Conservation (phyloP, 2,329 filamentous ascomycete species). For the Coniochaeta pulveracea region DNA sequence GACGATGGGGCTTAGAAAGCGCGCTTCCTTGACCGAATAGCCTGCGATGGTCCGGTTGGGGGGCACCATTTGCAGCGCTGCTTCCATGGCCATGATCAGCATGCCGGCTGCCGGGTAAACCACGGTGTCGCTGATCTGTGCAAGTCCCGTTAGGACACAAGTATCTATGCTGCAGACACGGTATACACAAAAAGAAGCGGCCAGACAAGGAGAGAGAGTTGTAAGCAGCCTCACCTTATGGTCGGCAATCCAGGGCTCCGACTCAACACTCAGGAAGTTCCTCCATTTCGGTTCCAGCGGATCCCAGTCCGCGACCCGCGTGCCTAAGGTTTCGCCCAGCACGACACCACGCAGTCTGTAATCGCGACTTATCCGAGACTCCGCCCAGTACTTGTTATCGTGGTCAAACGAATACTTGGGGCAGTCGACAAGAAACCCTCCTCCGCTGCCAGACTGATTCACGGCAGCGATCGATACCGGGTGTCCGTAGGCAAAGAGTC, state of each 20-base stretch:
- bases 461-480: conserved; percentile 12
- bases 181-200: neutral
- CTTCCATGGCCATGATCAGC: conserved; percentile 26
- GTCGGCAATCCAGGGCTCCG: conserved; percentile 33
- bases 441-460: conserved; percentile 9
- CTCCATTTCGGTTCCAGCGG: conserved; percentile 27
- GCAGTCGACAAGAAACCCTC: conserved; percentile 17
- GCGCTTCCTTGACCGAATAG: conserved; percentile 17
- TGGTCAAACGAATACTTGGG: conserved; percentile 30
- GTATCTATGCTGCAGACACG: neutral
- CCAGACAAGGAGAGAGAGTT: neutral
- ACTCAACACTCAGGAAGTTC: conserved; percentile 26
- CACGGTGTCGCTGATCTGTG: conserved; percentile 15
- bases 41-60: conserved; percentile 10
- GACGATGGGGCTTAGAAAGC: conserved; percentile 19
- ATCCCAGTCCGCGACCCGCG: conserved; percentile 13
- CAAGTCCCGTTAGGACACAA: conserved; percentile 10
- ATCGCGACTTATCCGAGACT: conserved; percentile 19
- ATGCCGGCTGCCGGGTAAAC: conserved; percentile 25
- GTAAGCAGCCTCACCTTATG: conserved; percentile 21
- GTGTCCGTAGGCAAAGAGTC: conserved; percentile 15
- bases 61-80: conserved; percentile 15
- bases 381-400: conserved; percentile 24
- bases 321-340: conserved; percentile 17
- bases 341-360: conserved; percentile 17